phyloP scores from a whole-genome alignment of 2,329 filamentous ascomycete species.

The Hypoxylon sp. region DNA sequence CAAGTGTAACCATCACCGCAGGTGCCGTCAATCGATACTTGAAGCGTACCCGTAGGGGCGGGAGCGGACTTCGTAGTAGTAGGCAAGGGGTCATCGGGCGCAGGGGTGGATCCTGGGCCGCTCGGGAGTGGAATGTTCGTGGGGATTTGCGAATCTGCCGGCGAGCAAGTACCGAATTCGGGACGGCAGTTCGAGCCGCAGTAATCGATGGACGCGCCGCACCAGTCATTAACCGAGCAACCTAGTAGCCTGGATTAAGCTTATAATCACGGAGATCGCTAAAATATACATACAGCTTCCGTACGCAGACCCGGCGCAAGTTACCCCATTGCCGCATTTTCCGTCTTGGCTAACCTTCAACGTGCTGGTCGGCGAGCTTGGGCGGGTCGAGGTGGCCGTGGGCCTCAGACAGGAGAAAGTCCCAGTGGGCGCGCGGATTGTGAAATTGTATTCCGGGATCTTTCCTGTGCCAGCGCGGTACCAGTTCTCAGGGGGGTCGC shows the following conservation, averaged over 20 bases:
- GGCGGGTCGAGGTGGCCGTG: constrained; percentile 36
- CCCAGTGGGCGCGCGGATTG: constrained; percentile 48
- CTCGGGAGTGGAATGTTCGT: constrained; percentile 42
- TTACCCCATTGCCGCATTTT: constrained; percentile 48
- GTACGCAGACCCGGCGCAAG: constrained; percentile 50
- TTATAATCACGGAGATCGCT: constrained; percentile 17
- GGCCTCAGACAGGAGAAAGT: constrained; percentile 49
- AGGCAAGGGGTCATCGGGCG: constrained; percentile 44
- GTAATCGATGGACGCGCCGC: constrained; percentile 52
- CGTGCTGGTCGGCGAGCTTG: constrained; percentile 45
- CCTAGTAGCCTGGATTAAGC: constrained; percentile 43
- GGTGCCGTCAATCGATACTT: constrained; percentile 48
- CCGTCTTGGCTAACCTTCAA: constrained; percentile 50
- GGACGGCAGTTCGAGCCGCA: constrained; percentile 49
- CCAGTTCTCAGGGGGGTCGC: constrained; percentile 66
- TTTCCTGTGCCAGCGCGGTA: constrained; percentile 60
- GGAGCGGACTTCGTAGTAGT: constrained; percentile 41
- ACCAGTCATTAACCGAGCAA: constrained; percentile 50
- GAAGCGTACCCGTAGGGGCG: constrained; percentile 44
- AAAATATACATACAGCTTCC: constrained; percentile 50
- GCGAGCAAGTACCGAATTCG: constrained; percentile 47
- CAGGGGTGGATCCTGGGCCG: constrained; percentile 29
- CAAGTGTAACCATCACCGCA: constrained; percentile 52
- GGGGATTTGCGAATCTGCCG: constrained; percentile 43
- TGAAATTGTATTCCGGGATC: constrained; percentile 51